Percentiles rank a stretch among this genome's conserved stretches.
phyloP scores from a whole-genome alignment of 176 grass and related monocot genomes.

The Leersia perrieri region DNA sequence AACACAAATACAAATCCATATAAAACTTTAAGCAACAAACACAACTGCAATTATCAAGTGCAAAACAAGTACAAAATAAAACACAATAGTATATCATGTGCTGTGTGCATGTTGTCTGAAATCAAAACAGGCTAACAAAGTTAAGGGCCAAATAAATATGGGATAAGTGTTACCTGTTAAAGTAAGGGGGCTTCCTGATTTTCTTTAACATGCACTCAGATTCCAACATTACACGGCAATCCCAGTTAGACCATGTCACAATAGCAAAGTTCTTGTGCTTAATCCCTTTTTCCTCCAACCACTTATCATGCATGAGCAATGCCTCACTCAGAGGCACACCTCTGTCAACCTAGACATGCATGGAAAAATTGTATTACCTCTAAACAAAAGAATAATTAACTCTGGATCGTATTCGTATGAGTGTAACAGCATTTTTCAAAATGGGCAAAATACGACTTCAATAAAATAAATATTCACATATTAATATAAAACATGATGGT shows the following conservation, averaged over 20 bases:
- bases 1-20: neutral
- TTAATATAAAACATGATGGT: neutral
- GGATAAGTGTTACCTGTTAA: conserved; percentile 59
- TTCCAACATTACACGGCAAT: conserved; percentile 91
- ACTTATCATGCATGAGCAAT: conserved; percentile 97
- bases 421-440: neutral
- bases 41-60: neutral
- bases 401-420: neutral
- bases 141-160: neutral
- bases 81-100: neutral
- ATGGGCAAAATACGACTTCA: neutral
- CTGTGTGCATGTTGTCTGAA: neutral
- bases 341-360: conserved; percentile 78
- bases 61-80: neutral
- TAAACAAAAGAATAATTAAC: neutral
- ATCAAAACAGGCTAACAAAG: conserved; percentile 3
- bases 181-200: conserved; percentile 94
- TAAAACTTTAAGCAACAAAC: neutral
- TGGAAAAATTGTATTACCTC: neutral
- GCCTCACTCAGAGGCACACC: conserved; percentile 95
- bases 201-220: conserved; percentile 91
- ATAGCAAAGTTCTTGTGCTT: conserved; percentile 89
- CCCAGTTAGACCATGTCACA: conserved; percentile 97
- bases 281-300: conserved; percentile 96
- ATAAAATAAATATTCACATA: conserved; percentile 1